Percentiles rank a stretch among this genome's conserved stretches.
phyloP scores from a whole-genome alignment of 2,329 filamentous ascomycete species.

The Orbilia quercus region DNA sequence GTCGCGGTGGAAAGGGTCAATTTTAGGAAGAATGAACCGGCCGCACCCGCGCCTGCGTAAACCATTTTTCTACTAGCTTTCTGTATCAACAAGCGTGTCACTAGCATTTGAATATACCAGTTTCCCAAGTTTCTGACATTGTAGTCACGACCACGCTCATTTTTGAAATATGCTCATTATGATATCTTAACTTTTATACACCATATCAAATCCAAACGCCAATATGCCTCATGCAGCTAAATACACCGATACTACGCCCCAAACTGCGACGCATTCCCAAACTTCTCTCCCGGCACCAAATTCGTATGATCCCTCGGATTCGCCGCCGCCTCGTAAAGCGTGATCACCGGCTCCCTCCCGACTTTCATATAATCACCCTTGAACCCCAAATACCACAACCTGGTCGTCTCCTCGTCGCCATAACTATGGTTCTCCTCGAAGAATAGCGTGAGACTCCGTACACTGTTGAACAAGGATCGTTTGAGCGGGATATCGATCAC shows the following conservation, averaged over 20 bases:
- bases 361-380: slow-evolving; percentile 92
- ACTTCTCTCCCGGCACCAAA: slow-evolving; percentile 58
- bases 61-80: background rate
- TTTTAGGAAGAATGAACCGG: slow-evolving; percentile 66
- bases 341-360: slow-evolving; percentile 82
- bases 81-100: slow-evolving; percentile 1
- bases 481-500: slow-evolving; percentile 89
- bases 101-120: background rate
- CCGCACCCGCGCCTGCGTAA: slow-evolving; percentile 33
- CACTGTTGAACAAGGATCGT: slow-evolving; percentile 86
- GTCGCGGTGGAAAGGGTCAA: slow-evolving; percentile 70
- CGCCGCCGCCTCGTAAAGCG: slow-evolving; percentile 92
- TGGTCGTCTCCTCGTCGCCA: slow-evolving; percentile 82
- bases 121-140: too few species aligned
- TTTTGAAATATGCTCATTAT: too few species aligned
- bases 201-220: background rate
- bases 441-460: slow-evolving; percentile 84
- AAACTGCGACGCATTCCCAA: slow-evolving; percentile 31
- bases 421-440: slow-evolving; percentile 84
- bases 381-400: slow-evolving; percentile 86
- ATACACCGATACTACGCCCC: slow-evolving; percentile 23
- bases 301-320: slow-evolving; percentile 86
- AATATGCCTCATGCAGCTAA: background rate
- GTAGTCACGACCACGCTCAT: too few species aligned
- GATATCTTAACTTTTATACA: too few species aligned